These are phyloP conservation scores for Gonapodya sp. DNA, from an alignment of 192 early-diverging fungal species.

Conservation along the genomic window DNA sequence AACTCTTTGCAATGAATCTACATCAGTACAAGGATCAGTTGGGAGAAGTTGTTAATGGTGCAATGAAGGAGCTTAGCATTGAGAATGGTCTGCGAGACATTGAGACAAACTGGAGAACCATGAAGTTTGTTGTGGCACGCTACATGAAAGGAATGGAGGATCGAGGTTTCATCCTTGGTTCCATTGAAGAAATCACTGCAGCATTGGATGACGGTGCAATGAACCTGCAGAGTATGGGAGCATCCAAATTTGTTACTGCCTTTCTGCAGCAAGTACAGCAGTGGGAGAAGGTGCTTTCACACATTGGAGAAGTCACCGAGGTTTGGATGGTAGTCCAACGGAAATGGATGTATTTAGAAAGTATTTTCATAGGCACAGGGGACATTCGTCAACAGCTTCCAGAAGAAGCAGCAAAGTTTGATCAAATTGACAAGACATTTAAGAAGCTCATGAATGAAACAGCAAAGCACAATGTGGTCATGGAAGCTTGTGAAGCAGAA, in stretches of 20 bases:
- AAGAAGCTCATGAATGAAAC: conserved; percentile 57
- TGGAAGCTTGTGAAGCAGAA: conserved; percentile 49
- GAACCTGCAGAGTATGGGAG: conserved; percentile 46
- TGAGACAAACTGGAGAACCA: conserved; percentile 52
- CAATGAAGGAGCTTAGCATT: conserved; percentile 55
- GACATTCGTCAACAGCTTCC: conserved; percentile 62
- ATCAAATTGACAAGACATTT: conserved; percentile 56
- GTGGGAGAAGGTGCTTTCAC: conserved; percentile 55
- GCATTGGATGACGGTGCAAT: conserved; percentile 57
- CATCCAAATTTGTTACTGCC: conserved; percentile 49
- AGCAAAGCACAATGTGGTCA: conserved; percentile 56
- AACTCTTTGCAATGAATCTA: conserved; percentile 46
- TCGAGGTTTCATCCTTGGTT: conserved; percentile 40
- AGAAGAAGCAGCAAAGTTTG: conserved; percentile 55
- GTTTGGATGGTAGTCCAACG: conserved; percentile 59
- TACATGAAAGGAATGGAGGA: conserved; percentile 56
- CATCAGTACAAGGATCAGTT: conserved; percentile 44
- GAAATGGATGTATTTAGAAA: conserved; percentile 57
- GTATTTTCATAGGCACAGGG: conserved; percentile 57
- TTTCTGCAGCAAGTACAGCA: conserved; percentile 49
- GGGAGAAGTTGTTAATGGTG: conserved; percentile 53
- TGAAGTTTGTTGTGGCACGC: conserved; percentile 37
- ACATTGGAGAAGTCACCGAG: conserved; percentile 53
- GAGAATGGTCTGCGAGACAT: conserved; percentile 47
- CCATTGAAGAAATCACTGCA: conserved; percentile 50